Evolutionary conservation across 306 rosid genomes (phyloP).

Genomic region (Nissolia schottii): DNA sequence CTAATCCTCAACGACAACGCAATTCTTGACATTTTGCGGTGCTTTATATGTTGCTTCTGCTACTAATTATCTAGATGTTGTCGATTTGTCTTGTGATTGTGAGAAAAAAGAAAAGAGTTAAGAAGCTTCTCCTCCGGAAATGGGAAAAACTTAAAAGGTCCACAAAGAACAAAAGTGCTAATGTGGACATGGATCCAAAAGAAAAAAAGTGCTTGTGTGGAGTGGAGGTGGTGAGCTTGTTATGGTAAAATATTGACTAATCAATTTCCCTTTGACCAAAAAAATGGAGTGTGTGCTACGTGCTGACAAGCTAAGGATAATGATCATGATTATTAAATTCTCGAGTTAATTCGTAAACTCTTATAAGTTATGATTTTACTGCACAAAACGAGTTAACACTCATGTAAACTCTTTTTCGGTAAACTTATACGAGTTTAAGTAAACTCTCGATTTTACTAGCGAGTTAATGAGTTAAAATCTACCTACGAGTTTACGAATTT

Average conservation of each 20-base stretch:
- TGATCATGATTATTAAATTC: no score
- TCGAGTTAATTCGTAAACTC: no score
- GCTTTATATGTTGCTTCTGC: not conserved
- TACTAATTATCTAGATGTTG: not conserved
- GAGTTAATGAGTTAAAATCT: no score
- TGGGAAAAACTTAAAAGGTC: not conserved
- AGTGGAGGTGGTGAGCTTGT: not conserved
- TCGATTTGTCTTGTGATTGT: not conserved
- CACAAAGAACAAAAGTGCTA: constrained; percentile 6
- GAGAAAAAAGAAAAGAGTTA: not conserved
- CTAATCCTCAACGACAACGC: not conserved
- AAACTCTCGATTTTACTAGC: no score
- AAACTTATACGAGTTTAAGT: no score
- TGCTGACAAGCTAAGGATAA: no score
- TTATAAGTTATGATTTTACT: no score
- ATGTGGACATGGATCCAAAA: not conserved
- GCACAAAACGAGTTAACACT: no score
- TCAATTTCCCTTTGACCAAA: not conserved
- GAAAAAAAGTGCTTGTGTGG: constrained; percentile 8
- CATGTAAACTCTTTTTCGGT: no score
- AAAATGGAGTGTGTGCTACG: not conserved
- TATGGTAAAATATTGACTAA: not conserved
- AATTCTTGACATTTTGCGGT: not conserved
- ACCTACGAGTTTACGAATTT: no score
- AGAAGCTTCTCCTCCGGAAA: not conserved